A percentile compares a stretch with the other conserved stretches of the same genome.
These are phyloP conservation scores for Cornus suecica DNA, from an alignment of 148 eudicot genomes.

Conservation along the genomic window DNA sequence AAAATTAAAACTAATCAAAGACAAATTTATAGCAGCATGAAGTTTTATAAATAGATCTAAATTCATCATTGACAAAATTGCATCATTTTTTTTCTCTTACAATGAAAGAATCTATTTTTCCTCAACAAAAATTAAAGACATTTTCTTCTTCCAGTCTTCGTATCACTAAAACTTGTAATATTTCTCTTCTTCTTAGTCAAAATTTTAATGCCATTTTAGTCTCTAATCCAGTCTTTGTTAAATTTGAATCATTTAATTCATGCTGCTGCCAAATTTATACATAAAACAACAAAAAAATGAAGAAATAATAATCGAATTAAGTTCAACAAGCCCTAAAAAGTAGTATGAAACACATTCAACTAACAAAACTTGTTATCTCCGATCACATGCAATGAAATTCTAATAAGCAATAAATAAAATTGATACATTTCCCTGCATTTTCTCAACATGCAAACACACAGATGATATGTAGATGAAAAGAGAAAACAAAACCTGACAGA, in stretches of 20 bases:
- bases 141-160: too few species aligned
- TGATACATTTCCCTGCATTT: not conserved
- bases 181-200: too few species aligned
- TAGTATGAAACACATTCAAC: not conserved
- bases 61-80: not conserved
- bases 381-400: not conserved
- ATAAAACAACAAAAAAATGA: too few species aligned
- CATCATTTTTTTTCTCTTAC: not conserved
- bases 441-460: not conserved
- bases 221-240: too few species aligned
- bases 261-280: not conserved
- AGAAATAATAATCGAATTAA: too few species aligned
- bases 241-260: too few species aligned
- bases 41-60: not conserved
- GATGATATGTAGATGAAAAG: not conserved
- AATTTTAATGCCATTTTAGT: too few species aligned
- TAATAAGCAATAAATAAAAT: not conserved
- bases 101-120: too few species aligned
- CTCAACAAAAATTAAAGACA: too few species aligned
- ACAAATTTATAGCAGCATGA: too few species aligned
- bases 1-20: too few species aligned
- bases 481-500: constrained; percentile 64
- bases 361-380: not conserved
- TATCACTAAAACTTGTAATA: too few species aligned
- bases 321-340: not conserved